Percentiles rank a stretch among this genome's conserved stretches.
phyloP scores from a whole-genome alignment of 129 eudicot genomes.

The carrot (Daucus carota) region DH1_v3.0 NC_030383.2:3453001-3453500 shows the following conservation, averaged over 20 bases:
- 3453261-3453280: neutral
- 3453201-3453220: neutral
- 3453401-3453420: neutral
- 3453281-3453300: neutral
- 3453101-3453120: neutral
- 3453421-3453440: neutral
- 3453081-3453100: neutral
- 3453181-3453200: neutral
- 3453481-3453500: no score
- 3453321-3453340: neutral
- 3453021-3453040: no score
- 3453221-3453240: neutral
- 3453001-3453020: no score
- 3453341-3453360: neutral
- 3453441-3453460: neutral
- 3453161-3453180: neutral
- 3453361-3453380: neutral
- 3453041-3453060: neutral
- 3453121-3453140: neutral
- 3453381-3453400: neutral
- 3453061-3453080: neutral
- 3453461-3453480: no score
- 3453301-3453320: neutral
- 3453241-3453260: neutral
- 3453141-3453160: neutral